phyloP scores from a whole-genome alignment of 805 yeast genomes.

The Candida nemodendra region DNA sequence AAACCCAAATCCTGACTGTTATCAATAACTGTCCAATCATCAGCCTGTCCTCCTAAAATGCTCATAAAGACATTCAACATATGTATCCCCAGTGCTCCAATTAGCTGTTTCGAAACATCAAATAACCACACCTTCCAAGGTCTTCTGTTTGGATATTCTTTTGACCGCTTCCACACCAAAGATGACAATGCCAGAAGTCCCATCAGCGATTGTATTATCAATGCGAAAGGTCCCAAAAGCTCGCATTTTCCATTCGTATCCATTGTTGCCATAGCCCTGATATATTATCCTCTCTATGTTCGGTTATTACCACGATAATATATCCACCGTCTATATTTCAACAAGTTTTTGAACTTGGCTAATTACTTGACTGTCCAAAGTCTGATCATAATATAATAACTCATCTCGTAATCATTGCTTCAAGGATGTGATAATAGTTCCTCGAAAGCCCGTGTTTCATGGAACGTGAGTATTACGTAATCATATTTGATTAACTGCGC shows the following conservation, averaged over 20 bases:
- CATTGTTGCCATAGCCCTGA: neutral
- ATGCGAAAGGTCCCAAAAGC: constrained; percentile 82
- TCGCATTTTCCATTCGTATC: constrained; percentile 45
- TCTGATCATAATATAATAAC: too few relatives aligned
- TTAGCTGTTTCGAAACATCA: constrained; percentile 85
- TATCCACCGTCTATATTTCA: too few relatives aligned
- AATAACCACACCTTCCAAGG: constrained; percentile 87
- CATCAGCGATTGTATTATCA: constrained; percentile 69
- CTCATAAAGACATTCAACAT: constrained; percentile 72
- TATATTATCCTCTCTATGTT: too few relatives aligned
- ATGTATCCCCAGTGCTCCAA: constrained; percentile 86
- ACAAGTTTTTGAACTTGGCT: too few relatives aligned
- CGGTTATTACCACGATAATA: too few relatives aligned
- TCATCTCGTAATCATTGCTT: too few relatives aligned
- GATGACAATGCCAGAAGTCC: constrained; percentile 77
- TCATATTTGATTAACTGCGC: too few relatives aligned
- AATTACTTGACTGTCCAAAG: too few relatives aligned
- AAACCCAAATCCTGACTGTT: neutral
- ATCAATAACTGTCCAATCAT: constrained; percentile 15
- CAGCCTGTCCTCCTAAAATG: constrained; percentile 45
- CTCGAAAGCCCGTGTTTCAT: too few relatives aligned
- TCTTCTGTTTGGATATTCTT: constrained; percentile 76
- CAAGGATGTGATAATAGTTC: too few relatives aligned
- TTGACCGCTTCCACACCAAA: constrained; percentile 68
- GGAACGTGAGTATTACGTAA: too few relatives aligned